Evolutionary conservation across 768 basidiomycete genomes (phyloP).

Genomic region (Cantharellus cinnabarinus): DNA sequence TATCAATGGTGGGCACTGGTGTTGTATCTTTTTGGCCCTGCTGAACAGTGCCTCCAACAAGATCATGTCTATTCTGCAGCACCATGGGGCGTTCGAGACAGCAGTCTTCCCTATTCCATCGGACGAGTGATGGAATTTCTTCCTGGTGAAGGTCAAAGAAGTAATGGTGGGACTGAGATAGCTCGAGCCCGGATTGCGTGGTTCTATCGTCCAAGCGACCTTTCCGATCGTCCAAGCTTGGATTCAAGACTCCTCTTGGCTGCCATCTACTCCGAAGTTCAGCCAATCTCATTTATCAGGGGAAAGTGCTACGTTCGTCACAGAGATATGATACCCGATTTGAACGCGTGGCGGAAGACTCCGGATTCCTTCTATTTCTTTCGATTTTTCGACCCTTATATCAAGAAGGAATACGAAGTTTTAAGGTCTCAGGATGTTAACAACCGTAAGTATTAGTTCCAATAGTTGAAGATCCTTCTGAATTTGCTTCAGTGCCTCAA

Average conservation of each 20-base stretch:
- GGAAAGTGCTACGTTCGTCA: slow-evolving; percentile 88
- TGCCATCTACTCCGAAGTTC: slow-evolving; percentile 89
- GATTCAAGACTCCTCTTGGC: slow-evolving; percentile 86
- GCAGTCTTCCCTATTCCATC: slow-evolving; percentile 76
- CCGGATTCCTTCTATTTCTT: slow-evolving; percentile 95
- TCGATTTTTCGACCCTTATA: slow-evolving; percentile 89
- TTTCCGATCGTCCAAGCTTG: slow-evolving; percentile 73
- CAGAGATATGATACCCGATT: slow-evolving; percentile 84
- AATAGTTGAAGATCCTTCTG: slow-evolving; percentile 6
- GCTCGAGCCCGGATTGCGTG: slow-evolving; percentile 81
- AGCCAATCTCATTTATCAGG: slow-evolving; percentile 84
- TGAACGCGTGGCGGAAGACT: slow-evolving; percentile 82
- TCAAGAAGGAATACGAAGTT: slow-evolving; percentile 95
- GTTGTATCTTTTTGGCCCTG: too few relatives aligned
- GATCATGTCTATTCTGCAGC: slow-evolving; percentile 97
- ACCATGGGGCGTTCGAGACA: slow-evolving; percentile 78
- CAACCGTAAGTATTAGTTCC: slow-evolving; percentile 45
- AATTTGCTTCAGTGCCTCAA: slow-evolving; percentile 39
- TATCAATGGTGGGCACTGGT: neutral
- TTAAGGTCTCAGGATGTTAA: slow-evolving; percentile 68
- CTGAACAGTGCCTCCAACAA: slow-evolving; percentile 14
- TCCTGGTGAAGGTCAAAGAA: slow-evolving; percentile 53
- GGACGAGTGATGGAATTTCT: slow-evolving; percentile 96
- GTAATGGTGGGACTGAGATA: slow-evolving; percentile 45
- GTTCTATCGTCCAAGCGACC: slow-evolving; percentile 94